Conservation (phyloP, 306 rosid species). For the Vigna angularis region DNA sequence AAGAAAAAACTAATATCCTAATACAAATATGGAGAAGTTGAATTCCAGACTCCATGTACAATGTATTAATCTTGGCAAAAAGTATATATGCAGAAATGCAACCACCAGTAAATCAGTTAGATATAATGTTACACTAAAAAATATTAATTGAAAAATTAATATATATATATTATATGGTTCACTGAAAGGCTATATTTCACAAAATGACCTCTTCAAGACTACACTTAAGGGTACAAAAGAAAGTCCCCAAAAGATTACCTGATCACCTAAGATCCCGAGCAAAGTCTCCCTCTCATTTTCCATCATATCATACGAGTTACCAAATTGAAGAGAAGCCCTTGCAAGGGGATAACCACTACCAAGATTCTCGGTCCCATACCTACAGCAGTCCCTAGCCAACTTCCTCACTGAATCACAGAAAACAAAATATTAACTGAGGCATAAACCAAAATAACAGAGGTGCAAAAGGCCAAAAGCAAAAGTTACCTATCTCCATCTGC, state of each 20-base stretch:
- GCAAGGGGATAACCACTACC: slow-evolving; percentile 58
- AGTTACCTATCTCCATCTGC: slow-evolving; percentile 85
- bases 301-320: slow-evolving; percentile 62
- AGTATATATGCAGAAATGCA: slow-evolving; percentile 20
- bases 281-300: slow-evolving; percentile 75
- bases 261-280: slow-evolving; percentile 65
- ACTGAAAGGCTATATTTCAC: slow-evolving; percentile 15
- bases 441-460: slow-evolving; percentile 38
- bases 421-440: slow-evolving; percentile 39
- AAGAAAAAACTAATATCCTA: slow-evolving; percentile 7
- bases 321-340: slow-evolving; percentile 65
- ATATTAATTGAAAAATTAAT: slow-evolving; percentile 8
- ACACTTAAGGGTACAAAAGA: slow-evolving; percentile 16
- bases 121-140: not conserved
- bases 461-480: slow-evolving; percentile 40
- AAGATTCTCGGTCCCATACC: slow-evolving; percentile 72
- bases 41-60: slow-evolving; percentile 4
- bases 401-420: slow-evolving; percentile 63
- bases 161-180: slow-evolving; percentile 1
- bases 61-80: slow-evolving; percentile 9
- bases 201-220: slow-evolving; percentile 31
- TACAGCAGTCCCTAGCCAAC: slow-evolving; percentile 80
- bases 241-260: slow-evolving; percentile 67
- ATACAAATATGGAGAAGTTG: slow-evolving; percentile 10
- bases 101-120: slow-evolving; percentile 6